Conservation (phyloP, 2,329 filamentous ascomycete species). For the Aurifilum marmelostoma region DNA sequence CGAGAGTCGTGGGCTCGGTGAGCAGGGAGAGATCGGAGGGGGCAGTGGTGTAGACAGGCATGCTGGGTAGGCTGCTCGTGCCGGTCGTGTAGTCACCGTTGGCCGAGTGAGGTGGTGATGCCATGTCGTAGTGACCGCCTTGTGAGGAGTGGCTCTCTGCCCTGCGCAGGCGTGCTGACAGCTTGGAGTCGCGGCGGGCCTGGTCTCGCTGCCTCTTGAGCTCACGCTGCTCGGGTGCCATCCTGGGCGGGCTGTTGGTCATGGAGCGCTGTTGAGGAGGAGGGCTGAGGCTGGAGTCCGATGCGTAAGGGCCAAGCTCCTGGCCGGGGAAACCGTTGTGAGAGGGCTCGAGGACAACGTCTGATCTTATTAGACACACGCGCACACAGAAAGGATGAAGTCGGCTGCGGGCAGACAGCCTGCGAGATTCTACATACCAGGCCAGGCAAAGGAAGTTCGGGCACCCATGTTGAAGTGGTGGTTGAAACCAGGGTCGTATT, state of each 20-base stretch:
- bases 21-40: constrained; percentile 55
- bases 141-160: constrained; percentile 45
- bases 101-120: constrained; percentile 47
- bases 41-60: constrained; percentile 58
- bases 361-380: constrained; percentile 22
- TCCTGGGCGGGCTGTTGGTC: constrained; percentile 61
- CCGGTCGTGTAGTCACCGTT: constrained; percentile 32
- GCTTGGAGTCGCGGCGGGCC: constrained; percentile 61
- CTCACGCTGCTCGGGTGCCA: constrained; percentile 64
- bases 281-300: constrained; percentile 57
- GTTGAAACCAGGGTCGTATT: constrained; percentile 54
- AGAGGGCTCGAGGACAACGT: constrained; percentile 38
- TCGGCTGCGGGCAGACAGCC: neutral
- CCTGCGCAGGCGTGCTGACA: constrained; percentile 54
- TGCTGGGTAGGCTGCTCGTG: constrained; percentile 47
- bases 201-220: constrained; percentile 64
- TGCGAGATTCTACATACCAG: constrained; percentile 41
- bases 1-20: constrained; percentile 50
- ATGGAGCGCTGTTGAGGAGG: constrained; percentile 54
- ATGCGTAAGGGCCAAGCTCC: constrained; percentile 52
- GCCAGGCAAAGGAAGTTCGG: constrained; percentile 56
- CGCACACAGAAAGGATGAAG: neutral
- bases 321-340: constrained; percentile 46
- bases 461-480: constrained; percentile 55
- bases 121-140: constrained; percentile 35